Conservation (phyloP, 169 alveolate genomes). For the Plasmodium berghei region DNA sequence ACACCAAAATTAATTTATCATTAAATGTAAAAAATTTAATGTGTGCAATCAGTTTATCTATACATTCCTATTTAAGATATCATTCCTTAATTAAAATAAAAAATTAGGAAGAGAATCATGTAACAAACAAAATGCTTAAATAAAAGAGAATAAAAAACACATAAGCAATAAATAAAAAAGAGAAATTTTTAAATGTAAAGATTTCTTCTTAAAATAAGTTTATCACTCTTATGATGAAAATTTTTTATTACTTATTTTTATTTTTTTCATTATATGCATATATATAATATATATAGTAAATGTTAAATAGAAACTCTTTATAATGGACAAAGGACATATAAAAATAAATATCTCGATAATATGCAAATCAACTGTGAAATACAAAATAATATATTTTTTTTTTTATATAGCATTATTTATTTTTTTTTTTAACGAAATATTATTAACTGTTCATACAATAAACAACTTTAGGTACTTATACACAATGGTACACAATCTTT, state of each 20-base stretch:
- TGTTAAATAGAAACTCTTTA: constrained; percentile 5
- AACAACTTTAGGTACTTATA: not conserved
- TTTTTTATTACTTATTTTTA: constrained; percentile 1
- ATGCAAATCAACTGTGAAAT: constrained; percentile 4
- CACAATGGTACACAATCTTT: constrained; percentile 4
- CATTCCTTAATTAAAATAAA: constrained; percentile 2
- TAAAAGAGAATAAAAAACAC: not conserved
- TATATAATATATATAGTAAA: not conserved
- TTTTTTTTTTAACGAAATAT: not conserved
- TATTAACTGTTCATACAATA: constrained; percentile 9
- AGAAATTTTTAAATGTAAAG: not conserved
- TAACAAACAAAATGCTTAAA: constrained; percentile 4
- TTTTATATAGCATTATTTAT: not conserved
- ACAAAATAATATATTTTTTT: not conserved
- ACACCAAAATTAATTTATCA: constrained; percentile 1
- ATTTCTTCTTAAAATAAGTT: constrained; percentile 1
- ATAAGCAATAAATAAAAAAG: constrained; percentile 3
- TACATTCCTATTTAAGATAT: constrained; percentile 1
- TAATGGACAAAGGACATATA: not conserved
- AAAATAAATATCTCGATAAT: constrained; percentile 4
- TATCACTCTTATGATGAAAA: not conserved
- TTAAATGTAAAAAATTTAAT: constrained; percentile 13
- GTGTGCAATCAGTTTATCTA: no score
- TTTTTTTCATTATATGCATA: not conserved
- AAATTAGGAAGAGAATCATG: constrained; percentile 5